phyloP scores from a whole-genome alignment of 1,139 yeast genomes.

The Yamadazyma blattariae region DNA sequence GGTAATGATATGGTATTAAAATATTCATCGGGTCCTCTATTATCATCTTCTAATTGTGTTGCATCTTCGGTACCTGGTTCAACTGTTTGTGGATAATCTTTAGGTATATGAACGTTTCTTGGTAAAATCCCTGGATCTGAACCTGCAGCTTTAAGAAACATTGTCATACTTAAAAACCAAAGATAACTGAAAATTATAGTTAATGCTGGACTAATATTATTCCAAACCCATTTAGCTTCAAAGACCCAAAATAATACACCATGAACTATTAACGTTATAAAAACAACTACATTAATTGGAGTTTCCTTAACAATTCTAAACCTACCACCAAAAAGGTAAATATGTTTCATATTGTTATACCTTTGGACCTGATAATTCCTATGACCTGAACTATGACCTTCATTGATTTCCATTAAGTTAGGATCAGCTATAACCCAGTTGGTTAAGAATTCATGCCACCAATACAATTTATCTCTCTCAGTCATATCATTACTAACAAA shows the following conservation, averaged over 20 bases:
- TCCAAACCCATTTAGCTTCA: constrained; percentile 58
- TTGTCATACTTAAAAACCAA: constrained; percentile 47
- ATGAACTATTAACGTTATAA: constrained; percentile 38
- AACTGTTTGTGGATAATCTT: constrained; percentile 7
- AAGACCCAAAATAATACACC: constrained; percentile 45
- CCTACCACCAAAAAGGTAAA: constrained; percentile 67
- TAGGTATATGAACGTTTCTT: constrained; percentile 59
- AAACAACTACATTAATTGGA: constrained; percentile 35
- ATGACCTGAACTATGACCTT: constrained; percentile 6
- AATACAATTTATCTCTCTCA: neutral
- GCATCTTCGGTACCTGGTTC: neutral
- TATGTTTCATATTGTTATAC: constrained; percentile 27
- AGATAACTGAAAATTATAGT: constrained; percentile 58
- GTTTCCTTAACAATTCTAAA: constrained; percentile 39
- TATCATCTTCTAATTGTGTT: neutral
- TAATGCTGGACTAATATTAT: constrained; percentile 52
- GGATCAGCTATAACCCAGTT: constrained; percentile 49
- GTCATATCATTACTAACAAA: constrained; percentile 5
- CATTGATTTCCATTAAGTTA: constrained; percentile 13
- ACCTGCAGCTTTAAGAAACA: constrained; percentile 54
- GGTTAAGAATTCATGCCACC: constrained; percentile 23
- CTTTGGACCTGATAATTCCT: constrained; percentile 37
- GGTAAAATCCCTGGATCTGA: constrained; percentile 77
- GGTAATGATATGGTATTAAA: constrained; percentile 58
- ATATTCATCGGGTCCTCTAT: constrained; percentile 52